Evolutionary conservation across 2,329 filamentous ascomycete genomes (phyloP).

Genomic region (Colletotrichum lupini): DNA sequence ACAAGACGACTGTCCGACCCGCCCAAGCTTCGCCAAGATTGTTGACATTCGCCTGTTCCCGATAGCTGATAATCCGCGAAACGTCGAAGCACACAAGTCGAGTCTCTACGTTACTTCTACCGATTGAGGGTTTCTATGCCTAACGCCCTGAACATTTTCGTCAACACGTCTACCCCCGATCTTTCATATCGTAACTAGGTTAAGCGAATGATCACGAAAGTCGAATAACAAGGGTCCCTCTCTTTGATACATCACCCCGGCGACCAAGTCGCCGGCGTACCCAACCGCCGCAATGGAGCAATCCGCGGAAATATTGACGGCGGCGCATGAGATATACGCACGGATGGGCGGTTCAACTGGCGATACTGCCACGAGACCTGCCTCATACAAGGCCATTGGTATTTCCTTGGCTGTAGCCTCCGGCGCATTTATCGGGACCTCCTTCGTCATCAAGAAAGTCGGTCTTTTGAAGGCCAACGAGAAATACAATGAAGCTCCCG

Average conservation of each 20-base stretch:
- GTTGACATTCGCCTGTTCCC: conserved; percentile 22
- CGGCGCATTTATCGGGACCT: conserved; percentile 91
- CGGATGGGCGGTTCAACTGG: conserved; percentile 31
- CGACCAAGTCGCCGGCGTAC: conserved; percentile 27
- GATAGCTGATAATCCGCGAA: background rate
- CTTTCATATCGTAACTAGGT: background rate
- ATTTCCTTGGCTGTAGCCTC: conserved; percentile 88
- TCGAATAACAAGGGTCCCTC: conserved; percentile 16
- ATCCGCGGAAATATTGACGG: conserved; percentile 22
- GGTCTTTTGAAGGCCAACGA: conserved; percentile 92
- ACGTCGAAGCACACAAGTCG: background rate
- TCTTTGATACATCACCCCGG: conserved; percentile 20
- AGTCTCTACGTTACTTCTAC: background rate
- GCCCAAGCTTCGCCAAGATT: conserved; percentile 31
- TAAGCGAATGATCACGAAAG: conserved; percentile 23
- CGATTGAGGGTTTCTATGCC: conserved; percentile 1
- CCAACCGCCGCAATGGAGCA: conserved; percentile 27
- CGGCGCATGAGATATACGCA: conserved; percentile 33
- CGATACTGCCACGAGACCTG: conserved; percentile 50
- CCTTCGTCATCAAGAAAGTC: conserved; percentile 95
- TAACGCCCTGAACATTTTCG: background rate
- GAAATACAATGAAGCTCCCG: conserved; percentile 95
- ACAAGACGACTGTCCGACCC: background rate
- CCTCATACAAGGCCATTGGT: conserved; percentile 84
- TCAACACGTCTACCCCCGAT: background rate